Conservation (phyloP, 768 basidiomycete genomes). For the Pleurotus tuoliensis region DNA sequence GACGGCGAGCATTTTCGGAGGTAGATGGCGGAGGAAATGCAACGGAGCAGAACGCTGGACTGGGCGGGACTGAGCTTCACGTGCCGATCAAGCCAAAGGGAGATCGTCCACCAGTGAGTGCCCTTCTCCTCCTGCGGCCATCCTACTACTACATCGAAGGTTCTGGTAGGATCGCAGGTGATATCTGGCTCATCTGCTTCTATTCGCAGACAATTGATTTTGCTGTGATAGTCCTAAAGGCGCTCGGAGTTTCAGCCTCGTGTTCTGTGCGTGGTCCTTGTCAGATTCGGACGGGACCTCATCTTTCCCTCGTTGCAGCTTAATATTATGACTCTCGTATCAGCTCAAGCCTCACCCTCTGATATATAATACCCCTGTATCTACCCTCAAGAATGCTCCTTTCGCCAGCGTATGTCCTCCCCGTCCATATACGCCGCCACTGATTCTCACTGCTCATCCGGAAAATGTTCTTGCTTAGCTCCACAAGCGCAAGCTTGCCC, state of each 20-base stretch:
- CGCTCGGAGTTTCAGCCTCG: slow-evolving; percentile 43
- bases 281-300: slow-evolving; percentile 18
- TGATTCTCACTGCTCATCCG: slow-evolving; percentile 20
- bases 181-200: slow-evolving; percentile 1
- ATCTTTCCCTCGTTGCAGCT: slow-evolving; percentile 22
- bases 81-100: slow-evolving; percentile 5
- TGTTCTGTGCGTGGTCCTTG: slow-evolving; percentile 46
- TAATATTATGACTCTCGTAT: slow-evolving; percentile 22
- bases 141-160: not conserved
- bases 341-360: slow-evolving; percentile 13
- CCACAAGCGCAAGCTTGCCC: slow-evolving; percentile 60
- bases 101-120: too few species aligned
- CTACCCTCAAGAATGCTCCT: slow-evolving; percentile 54
- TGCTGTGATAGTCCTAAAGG: slow-evolving; percentile 7
- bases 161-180: slow-evolving; percentile 3
- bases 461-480: slow-evolving; percentile 43
- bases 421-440: slow-evolving; percentile 19
- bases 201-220: slow-evolving; percentile 15
- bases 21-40: slow-evolving; percentile 17
- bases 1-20: slow-evolving; percentile 21
- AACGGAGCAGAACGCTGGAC: slow-evolving; percentile 7
- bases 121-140: not conserved
- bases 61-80: slow-evolving; percentile 13
- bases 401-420: slow-evolving; percentile 68
- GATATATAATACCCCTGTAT: slow-evolving; percentile 9